phyloP scores from a whole-genome alignment of 78 protist species.

The Corallochytrium limacisporum region DNA sequence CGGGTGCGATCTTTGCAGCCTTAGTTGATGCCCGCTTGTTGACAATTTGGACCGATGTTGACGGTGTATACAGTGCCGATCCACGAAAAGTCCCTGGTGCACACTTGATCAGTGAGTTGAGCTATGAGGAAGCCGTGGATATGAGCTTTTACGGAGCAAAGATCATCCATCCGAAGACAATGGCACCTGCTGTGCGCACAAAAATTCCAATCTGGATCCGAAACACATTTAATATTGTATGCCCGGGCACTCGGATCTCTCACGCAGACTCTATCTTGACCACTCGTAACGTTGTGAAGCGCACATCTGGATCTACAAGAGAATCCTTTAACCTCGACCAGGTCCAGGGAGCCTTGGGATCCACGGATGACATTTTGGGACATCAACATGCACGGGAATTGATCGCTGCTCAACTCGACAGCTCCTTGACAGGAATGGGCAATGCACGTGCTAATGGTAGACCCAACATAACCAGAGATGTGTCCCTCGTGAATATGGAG shows the following conservation, averaged over 20 bases:
- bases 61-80: slow-evolving; percentile 44
- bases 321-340: slow-evolving; percentile 10
- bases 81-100: slow-evolving; percentile 35
- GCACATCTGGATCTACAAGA: slow-evolving; percentile 21
- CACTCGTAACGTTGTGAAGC: background rate
- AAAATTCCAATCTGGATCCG: slow-evolving; percentile 25
- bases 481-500: too few species aligned
- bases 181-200: slow-evolving; percentile 32
- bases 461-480: too few species aligned
- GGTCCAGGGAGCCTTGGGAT: background rate
- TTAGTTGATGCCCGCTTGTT: slow-evolving; percentile 3
- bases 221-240: slow-evolving; percentile 25
- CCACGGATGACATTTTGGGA: too few species aligned
- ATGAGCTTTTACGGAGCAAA: slow-evolving; percentile 41
- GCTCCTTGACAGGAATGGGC: too few species aligned
- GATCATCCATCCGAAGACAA: slow-evolving; percentile 33
- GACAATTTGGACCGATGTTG: slow-evolving; percentile 54
- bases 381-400: too few species aligned
- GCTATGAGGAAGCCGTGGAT: slow-evolving; percentile 35
- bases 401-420: too few species aligned
- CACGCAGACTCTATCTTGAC: background rate
- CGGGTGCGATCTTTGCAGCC: slow-evolving; percentile 31
- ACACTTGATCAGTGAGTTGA: slow-evolving; percentile 15
- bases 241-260: slow-evolving; percentile 9
- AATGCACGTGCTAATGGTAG: too few species aligned